phyloP scores from a whole-genome alignment of 2,329 filamentous ascomycete species.

The Hypoxylon sp. region DNA sequence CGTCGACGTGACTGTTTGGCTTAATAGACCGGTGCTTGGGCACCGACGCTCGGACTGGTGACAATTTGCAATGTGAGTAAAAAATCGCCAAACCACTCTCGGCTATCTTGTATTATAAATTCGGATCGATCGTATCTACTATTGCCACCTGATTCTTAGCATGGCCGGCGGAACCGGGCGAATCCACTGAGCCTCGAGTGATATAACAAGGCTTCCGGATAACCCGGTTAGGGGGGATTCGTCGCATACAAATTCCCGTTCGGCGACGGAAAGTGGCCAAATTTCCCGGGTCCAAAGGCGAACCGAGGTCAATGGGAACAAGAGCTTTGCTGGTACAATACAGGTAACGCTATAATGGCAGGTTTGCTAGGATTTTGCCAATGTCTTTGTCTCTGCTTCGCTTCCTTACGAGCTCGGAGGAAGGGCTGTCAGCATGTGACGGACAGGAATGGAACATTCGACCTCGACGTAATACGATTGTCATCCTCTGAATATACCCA shows the following conservation, averaged over 20 bases:
- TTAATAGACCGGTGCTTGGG: constrained; percentile 1
- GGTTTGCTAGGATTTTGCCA: not conserved
- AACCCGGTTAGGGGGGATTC: constrained; percentile 22
- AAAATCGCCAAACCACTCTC: constrained; percentile 8
- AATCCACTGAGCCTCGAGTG: constrained; percentile 8
- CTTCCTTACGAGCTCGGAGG: constrained; percentile 2
- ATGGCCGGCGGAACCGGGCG: constrained; percentile 21
- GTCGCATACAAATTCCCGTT: constrained; percentile 10
- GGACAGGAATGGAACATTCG: constrained; percentile 27
- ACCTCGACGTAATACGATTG: constrained; percentile 35
- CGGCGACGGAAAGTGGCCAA: not conserved
- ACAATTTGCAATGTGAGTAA: constrained; percentile 22
- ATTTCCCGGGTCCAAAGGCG: not conserved
- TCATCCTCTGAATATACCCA: constrained; percentile 19
- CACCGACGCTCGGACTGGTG: constrained; percentile 9
- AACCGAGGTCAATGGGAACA: not conserved
- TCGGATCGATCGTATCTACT: constrained; percentile 23
- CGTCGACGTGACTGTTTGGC: not conserved
- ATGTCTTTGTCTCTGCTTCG: constrained; percentile 11
- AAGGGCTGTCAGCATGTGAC: constrained; percentile 10
- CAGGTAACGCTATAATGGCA: not conserved
- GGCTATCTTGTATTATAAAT: constrained; percentile 9
- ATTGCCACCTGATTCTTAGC: constrained; percentile 25
- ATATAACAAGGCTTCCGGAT: constrained; percentile 19
- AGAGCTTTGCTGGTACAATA: not conserved